Evolutionary conservation across 345 rosid species (phyloP), one percentile per base, ranked within the genome.

Genomic region (Ceriops zippeliana): DNA sequence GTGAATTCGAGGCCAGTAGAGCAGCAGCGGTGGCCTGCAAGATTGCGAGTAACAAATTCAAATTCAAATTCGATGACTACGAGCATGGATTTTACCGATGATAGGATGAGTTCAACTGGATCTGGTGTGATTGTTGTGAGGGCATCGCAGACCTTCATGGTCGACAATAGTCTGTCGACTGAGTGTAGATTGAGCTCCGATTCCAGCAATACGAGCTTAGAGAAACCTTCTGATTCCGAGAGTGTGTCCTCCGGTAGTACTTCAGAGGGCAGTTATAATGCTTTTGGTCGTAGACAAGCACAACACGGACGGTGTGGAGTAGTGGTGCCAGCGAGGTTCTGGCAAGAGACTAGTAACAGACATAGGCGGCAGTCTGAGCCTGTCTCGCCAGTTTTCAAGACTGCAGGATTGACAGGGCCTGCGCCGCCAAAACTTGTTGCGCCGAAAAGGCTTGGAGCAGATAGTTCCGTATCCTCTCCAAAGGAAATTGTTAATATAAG

Each of bases 161-260:
- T 82, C 61, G 88, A 86, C 66, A 73, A 64, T 37, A 87, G 93
- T 68, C 74, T 85, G 60, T 85, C 83, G 30, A 62, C 68, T 65
- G 83, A 85, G 69, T 79, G 86, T 11, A 84, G 83, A 61, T 66
- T 84, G 70, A 82, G 85, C 81, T 77, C 88, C 13, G 83, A 86
- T 79, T 85, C 83, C 38, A 80, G 81, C 61, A 73, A 71, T 75
- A 70, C 72, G 70, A 86, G 75, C 72, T 66, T 54, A 4, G 49
- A 61, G 22, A 75, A 79, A n/a, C 49, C 52, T 19, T 96, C 97
- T 35, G 98, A 92, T 76, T 80, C 90, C 58, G 99, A 92, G 60
- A 90, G 96, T 72, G 86, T 85, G 46, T 92, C 98, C 68, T 89
- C 99, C 52, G 87, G 87, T 66, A 81, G 93, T 76, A 82, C 86